A percentile compares a stretch with the other conserved stretches of the same genome.
Conservation (phyloP, 208 protist species). For the Crithidia thermophila region DNA sequence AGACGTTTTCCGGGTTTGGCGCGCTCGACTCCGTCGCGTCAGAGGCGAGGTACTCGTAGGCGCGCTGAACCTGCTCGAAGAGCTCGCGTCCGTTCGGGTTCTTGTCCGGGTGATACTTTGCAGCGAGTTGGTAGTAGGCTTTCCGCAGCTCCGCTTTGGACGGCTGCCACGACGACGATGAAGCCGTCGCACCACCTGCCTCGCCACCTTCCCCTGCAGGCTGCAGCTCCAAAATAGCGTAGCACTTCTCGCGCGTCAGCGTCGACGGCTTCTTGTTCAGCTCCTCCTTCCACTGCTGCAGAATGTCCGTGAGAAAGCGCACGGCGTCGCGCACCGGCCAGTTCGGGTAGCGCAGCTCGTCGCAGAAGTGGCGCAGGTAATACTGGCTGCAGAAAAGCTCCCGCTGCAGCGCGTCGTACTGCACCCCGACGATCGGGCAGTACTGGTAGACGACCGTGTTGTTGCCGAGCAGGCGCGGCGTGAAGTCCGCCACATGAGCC, state of each 20-base stretch:
- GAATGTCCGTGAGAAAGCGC: constrained; percentile 83
- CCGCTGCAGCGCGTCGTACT: constrained; percentile 82
- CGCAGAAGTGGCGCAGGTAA: constrained; percentile 95
- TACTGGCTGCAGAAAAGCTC: constrained; percentile 96
- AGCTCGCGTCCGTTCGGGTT: constrained; percentile 94
- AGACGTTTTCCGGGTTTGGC: constrained; percentile 66
- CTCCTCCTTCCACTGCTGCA: constrained; percentile 86
- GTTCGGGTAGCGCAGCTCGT: constrained; percentile 86
- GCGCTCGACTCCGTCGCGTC: constrained; percentile 34
- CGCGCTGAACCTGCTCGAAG: constrained; percentile 93
- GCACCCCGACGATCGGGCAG: constrained; percentile 91
- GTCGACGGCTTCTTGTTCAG: constrained; percentile 83
- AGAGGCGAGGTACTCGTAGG: constrained; percentile 88
- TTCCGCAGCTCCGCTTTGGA: constrained; percentile 80
- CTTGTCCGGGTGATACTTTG: constrained; percentile 97
- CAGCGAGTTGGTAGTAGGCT: constrained; percentile 93
- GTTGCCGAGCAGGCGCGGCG: constrained; percentile 91
- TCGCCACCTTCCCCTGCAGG: neutral
- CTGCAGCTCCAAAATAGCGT: constrained; percentile 80
- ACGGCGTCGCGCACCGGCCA: constrained; percentile 93
- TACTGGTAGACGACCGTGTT: constrained; percentile 91
- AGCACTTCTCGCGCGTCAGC: constrained; percentile 64
- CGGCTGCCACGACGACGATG: constrained; percentile 16
- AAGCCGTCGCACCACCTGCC: neutral
- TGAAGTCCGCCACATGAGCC: constrained; percentile 92